Base-by-base conservation (phyloP, 495 filamentous ascomycete genomes). In the Xylaria acuta region DNA sequence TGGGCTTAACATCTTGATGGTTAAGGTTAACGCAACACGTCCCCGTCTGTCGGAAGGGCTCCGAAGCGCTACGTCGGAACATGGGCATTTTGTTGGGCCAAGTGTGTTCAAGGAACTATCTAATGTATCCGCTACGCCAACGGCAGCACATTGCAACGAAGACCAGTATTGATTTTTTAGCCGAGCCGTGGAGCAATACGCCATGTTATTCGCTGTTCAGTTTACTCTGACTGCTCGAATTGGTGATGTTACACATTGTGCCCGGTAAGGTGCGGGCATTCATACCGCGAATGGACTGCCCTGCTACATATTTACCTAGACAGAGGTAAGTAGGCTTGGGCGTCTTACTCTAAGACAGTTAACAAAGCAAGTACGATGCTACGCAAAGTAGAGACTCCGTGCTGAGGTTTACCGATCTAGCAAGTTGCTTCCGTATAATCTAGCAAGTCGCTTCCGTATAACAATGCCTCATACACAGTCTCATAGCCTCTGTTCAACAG, bases 351-450 rank as follows among this genome's bases (percentile, higher is more conserved):
- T 45, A 60, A 60, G 20, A 47, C 49, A 49, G 8, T 53, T 27
- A 40, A 64, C 8, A 36, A 56, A 62, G 76, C 47, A 77, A 59
- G 59, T 72, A 40, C 72, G 54, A 73, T 49, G 25, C 34, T 18
- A 18, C 30, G 9, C 54, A 54, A 51, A 36, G 8, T 18, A 18
- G 53, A 53, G 34, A 36, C 11, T 58, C 20, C 34, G 12, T 30
- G 38, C 30, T 45, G 9, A 56, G 36, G 25, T 59, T 36, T 9
- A 40, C 20, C 56, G 20, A 9, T 38, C 18, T 27, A 47, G 30
- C 14, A 36, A 49, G 40, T n/a, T n/a, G n/a, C n/a, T n/a, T n/a
- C n/a, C n/a, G n/a, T n/a, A n/a, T 38, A 38, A 12, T 41, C 11
- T n/a, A 51, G 32, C 18, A 38, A 51, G 27, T 22, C 32, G 32